Base-by-base conservation (phyloP, 441 rosid species). In the Biscutella laevigata region DNA sequence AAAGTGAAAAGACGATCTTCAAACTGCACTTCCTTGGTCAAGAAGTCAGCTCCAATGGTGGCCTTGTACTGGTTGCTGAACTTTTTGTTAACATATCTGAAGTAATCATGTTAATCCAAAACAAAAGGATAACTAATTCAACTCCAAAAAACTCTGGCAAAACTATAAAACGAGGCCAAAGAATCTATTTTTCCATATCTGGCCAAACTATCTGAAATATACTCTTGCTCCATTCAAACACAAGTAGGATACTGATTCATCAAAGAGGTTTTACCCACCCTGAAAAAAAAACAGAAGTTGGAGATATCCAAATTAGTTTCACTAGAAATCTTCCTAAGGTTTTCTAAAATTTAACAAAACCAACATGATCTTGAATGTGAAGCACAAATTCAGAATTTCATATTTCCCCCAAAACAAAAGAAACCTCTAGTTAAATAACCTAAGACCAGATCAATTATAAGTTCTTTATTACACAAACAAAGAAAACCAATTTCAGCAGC, bases 181-280 rank as follows among this genome's bases (percentile, higher is more conserved):
- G n/a, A n/a, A n/a, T n/a, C n/a, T n/a, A n/a, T n/a, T n/a, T n/a
- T n/a, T n/a, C n/a, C n/a, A n/a, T n/a, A n/a, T n/a, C n/a, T n/a
- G n/a, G n/a, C n/a, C n/a, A n/a, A n/a, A n/a, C n/a, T n/a, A n/a
- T n/a, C n/a, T n/a, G n/a, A n/a, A n/a, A n/a, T n/a, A n/a, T n/a
- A n/a, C n/a, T n/a, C n/a, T n/a, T n/a, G n/a, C n/a, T n/a, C n/a
- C n/a, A n/a, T n/a, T n/a, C n/a, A n/a, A n/a, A n/a, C n/a, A n/a
- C n/a, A n/a, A n/a, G n/a, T n/a, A n/a, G n/a, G n/a, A n/a, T n/a
- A n/a, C 80, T 83, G 91, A 61, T 78, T 83, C 91, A 83, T 81
- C 88, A 83, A 73, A 16, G 83, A 83, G 34, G 88, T 83, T 75
- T 83, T 83, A 49, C 92, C 92, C 21, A 83, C 92, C 79, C 92